A percentile compares a stretch with the other conserved stretches of the same genome.
These are phyloP conservation scores for Triangularia setosa DNA, from an alignment of 2,329 filamentous ascomycete species.

Conservation along the genomic window DNA sequence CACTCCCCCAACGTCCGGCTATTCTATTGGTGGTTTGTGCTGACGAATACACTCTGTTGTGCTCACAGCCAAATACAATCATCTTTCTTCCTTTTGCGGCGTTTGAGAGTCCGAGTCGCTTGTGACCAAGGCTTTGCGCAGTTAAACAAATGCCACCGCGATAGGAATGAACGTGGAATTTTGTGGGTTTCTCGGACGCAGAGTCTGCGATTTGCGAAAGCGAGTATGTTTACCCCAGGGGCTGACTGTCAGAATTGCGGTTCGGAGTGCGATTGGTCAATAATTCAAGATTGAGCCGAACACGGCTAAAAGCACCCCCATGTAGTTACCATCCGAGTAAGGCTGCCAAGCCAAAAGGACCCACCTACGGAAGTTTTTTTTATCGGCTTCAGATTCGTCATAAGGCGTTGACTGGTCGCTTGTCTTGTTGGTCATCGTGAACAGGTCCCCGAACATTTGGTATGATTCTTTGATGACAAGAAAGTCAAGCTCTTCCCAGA, in stretches of 20 bases:
- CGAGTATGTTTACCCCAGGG: constrained; percentile 3
- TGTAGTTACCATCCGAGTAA: background rate
- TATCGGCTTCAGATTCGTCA: background rate
- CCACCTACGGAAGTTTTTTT: background rate
- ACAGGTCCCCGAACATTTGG: background rate
- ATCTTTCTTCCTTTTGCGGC: background rate
- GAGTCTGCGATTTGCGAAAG: background rate
- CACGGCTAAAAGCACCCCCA: background rate
- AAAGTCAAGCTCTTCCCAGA: background rate
- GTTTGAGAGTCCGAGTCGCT: background rate
- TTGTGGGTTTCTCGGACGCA: background rate
- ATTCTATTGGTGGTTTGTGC: background rate
- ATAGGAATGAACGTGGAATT: background rate
- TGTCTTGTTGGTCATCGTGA: background rate
- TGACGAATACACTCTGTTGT: background rate
- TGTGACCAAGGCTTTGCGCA: background rate
- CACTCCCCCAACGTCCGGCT: too few relatives aligned
- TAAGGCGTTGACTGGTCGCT: background rate
- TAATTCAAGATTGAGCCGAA: background rate
- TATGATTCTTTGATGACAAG: background rate
- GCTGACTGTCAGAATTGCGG: background rate
- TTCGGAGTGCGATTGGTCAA: background rate
- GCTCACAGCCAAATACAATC: background rate
- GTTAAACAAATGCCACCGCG: background rate
- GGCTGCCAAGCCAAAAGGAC: background rate